phyloP scores from a whole-genome alignment of 352 stramenopile genomes.

The Pythium oligandrum region DNA sequence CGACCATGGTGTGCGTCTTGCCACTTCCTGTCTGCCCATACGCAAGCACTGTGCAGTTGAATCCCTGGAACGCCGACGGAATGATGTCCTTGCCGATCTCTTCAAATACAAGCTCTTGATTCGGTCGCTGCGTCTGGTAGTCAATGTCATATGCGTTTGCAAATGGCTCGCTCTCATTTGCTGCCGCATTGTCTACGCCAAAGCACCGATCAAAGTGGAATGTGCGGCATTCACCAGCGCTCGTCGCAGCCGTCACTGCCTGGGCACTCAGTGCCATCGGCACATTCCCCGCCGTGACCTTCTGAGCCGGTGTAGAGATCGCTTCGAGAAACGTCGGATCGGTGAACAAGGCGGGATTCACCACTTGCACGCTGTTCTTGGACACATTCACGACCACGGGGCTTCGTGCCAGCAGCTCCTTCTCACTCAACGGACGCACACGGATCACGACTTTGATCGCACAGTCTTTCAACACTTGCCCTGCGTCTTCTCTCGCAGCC shows the following conservation, averaged over 20 bases:
- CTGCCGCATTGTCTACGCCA: conserved; percentile 29
- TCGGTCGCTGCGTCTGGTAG: conserved; percentile 32
- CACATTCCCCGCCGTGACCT: conserved; percentile 16
- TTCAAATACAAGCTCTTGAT: conserved; percentile 75
- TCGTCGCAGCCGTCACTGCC: conserved; percentile 26
- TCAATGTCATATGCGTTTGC: conserved; percentile 39
- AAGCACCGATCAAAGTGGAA: conserved; percentile 84
- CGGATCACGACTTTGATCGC: conserved; percentile 77
- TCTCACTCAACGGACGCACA: conserved; percentile 55
- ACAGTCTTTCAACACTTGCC: conserved; percentile 17
- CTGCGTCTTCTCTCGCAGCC: neutral
- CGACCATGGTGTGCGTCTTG: conserved; percentile 85
- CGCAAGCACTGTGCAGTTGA: conserved; percentile 81
- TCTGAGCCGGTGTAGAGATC: conserved; percentile 21
- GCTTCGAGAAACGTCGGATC: conserved; percentile 49
- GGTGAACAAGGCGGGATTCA: conserved; percentile 56
- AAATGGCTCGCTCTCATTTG: conserved; percentile 30
- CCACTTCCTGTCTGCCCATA: conserved; percentile 80
- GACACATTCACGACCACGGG: conserved; percentile 48
- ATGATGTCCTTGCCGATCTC: conserved; percentile 71
- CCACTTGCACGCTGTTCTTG: conserved; percentile 45
- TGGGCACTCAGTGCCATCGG: conserved; percentile 25
- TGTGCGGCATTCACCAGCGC: conserved; percentile 44
- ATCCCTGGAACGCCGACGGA: conserved; percentile 68
- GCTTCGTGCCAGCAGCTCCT: conserved; percentile 41